These are phyloP conservation scores for Penicillium sp. DNA, from an alignment of 2,329 filamentous ascomycete genomes.

Conservation along the genomic window DNA sequence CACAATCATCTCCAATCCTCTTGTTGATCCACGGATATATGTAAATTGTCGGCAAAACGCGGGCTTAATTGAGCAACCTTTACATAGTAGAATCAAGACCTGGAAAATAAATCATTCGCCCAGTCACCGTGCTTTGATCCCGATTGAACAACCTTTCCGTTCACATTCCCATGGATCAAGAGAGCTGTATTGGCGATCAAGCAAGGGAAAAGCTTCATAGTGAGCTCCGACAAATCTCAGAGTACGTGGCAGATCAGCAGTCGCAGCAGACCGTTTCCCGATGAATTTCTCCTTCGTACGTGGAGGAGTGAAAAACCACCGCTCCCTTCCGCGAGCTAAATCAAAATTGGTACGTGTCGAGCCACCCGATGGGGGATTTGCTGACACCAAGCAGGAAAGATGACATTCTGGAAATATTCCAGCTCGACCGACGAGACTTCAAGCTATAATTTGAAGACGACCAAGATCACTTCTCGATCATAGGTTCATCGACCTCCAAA, in stretches of 20 bases:
- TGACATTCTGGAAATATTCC: conserved; percentile 4
- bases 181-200: background rate
- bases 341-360: conserved; percentile 4
- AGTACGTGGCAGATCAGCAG: background rate
- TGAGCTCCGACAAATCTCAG: background rate
- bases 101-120: too few species aligned
- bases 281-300: conserved; percentile 2
- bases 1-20: too few species aligned
- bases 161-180: background rate
- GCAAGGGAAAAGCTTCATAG: background rate
- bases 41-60: too few species aligned
- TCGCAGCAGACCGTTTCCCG: background rate
- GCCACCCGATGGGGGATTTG: background rate
- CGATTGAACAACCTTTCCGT: too few species aligned
- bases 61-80: too few species aligned
- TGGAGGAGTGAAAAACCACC: conserved; percentile 1
- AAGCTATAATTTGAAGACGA: conserved; percentile 3
- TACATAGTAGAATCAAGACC: too few species aligned
- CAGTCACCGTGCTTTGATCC: too few species aligned
- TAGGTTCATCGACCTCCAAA: background rate
- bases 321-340: background rate
- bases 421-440: conserved; percentile 4
- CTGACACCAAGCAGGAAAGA: conserved; percentile 6
- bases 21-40: too few species aligned
- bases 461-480: conserved; percentile 3